phyloP scores from a whole-genome alignment of 805 yeast species.

The Tetrapisispora arboricola region DNA sequence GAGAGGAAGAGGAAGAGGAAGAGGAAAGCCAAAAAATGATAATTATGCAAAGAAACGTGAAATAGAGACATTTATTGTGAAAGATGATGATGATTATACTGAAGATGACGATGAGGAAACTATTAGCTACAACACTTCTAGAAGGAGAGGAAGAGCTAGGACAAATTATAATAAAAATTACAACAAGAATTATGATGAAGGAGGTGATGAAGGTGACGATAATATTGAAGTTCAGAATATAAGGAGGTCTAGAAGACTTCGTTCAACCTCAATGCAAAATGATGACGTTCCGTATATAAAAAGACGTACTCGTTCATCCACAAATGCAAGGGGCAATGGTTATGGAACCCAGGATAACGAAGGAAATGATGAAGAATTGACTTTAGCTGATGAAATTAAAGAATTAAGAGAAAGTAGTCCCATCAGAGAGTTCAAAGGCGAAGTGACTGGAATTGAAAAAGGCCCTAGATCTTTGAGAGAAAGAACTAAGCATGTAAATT shows the following conservation, averaged over 20 bases:
- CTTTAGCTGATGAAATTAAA: slow-evolving; percentile 53
- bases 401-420: slow-evolving; percentile 57
- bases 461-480: slow-evolving; percentile 44
- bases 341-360: slow-evolving; percentile 19
- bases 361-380: slow-evolving; percentile 16
- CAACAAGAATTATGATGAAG: slow-evolving; percentile 3
- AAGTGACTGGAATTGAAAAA: slow-evolving; percentile 1
- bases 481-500: slow-evolving; percentile 66
- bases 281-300: slow-evolving; percentile 15
- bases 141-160: slow-evolving; percentile 1
- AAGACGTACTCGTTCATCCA: slow-evolving; percentile 16
- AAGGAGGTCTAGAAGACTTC: slow-evolving; percentile 7
- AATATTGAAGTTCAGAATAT: slow-evolving; percentile 6
- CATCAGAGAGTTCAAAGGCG: slow-evolving; percentile 29
- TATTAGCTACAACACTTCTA: not conserved
- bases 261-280: slow-evolving; percentile 6
- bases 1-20: not conserved
- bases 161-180: slow-evolving; percentile 2
- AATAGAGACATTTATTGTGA: slow-evolving; percentile 21
- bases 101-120: slow-evolving; percentile 14
- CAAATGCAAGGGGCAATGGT: slow-evolving; percentile 14
- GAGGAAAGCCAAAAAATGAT: slow-evolving; percentile 10
- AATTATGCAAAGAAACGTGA: slow-evolving; percentile 13
- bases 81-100: slow-evolving; percentile 26
- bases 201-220: slow-evolving; percentile 9